Conservation (phyloP, 73 alveolate genomes). For the Tetrahymena borealis region DNA sequence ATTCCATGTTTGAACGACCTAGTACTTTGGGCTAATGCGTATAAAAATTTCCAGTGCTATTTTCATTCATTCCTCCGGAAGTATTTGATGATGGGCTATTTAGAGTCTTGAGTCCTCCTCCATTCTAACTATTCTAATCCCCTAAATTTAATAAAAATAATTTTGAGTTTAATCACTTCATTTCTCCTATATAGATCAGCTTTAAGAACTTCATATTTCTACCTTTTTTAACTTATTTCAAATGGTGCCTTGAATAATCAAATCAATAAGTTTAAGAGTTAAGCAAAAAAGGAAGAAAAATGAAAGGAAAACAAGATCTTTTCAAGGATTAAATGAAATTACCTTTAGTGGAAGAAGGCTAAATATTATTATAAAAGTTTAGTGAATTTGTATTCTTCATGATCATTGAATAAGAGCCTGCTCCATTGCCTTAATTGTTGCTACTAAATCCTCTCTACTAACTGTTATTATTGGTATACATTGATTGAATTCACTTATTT, state of each 20-base stretch:
- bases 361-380: background rate
- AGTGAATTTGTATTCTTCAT: background rate
- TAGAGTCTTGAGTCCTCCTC: background rate
- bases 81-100: background rate
- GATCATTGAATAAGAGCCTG: background rate
- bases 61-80: background rate
- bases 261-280: too few relatives aligned
- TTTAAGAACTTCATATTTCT: too few relatives aligned
- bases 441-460: background rate
- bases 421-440: background rate
- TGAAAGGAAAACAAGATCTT: too few relatives aligned
- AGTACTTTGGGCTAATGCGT: background rate
- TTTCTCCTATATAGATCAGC: too few relatives aligned
- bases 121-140: background rate
- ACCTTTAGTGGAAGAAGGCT: background rate
- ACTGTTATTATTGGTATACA: background rate
- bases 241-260: too few relatives aligned
- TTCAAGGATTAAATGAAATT: too few relatives aligned
- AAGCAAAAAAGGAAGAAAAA: too few relatives aligned
- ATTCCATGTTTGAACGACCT: background rate
- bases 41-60: background rate
- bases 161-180: too few relatives aligned
- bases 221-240: too few relatives aligned
- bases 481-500: background rate
- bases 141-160: background rate